Conservation (phyloP, 176 grass and related monocot species). For the Typha latifolia region DNA sequence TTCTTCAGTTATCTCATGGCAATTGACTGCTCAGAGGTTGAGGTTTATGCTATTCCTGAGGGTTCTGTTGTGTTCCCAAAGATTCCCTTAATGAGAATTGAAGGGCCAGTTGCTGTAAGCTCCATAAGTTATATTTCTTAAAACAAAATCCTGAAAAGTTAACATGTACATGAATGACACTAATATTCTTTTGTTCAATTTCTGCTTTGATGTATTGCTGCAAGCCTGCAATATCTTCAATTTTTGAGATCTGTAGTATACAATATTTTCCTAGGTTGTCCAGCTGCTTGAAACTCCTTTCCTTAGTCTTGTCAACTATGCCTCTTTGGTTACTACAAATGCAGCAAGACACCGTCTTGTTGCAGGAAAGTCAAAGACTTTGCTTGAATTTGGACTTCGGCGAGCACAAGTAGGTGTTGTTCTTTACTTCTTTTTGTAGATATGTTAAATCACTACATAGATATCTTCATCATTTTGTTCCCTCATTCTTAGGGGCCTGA, state of each 20-base stretch:
- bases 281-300: slow-evolving; percentile 97
- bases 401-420: slow-evolving; percentile 54
- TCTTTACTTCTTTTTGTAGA: not conserved
- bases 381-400: slow-evolving; percentile 94
- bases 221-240: not conserved
- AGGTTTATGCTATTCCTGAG: slow-evolving; percentile 36
- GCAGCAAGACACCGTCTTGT: slow-evolving; percentile 79
- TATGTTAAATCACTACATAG: not conserved
- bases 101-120: slow-evolving; percentile 37
- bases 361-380: slow-evolving; percentile 76
- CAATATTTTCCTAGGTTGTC: slow-evolving; percentile 38
- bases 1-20: slow-evolving; percentile 43
- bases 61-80: slow-evolving; percentile 50
- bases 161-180: too few species aligned
- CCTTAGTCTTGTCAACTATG: slow-evolving; percentile 85
- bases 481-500: slow-evolving; percentile 64
- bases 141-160: slow-evolving; percentile 20
- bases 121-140: not conserved
- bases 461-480: slow-evolving; percentile 1
- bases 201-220: not conserved
- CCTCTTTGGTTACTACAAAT: slow-evolving; percentile 94
- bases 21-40: slow-evolving; percentile 42
- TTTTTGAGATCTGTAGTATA: not conserved
- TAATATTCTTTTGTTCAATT: not conserved
- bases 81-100: slow-evolving; percentile 45